These are phyloP conservation scores for Acanthamoeba royreba DNA, from an alignment of 208 protist genomes.

Conservation along the genomic window DNA sequence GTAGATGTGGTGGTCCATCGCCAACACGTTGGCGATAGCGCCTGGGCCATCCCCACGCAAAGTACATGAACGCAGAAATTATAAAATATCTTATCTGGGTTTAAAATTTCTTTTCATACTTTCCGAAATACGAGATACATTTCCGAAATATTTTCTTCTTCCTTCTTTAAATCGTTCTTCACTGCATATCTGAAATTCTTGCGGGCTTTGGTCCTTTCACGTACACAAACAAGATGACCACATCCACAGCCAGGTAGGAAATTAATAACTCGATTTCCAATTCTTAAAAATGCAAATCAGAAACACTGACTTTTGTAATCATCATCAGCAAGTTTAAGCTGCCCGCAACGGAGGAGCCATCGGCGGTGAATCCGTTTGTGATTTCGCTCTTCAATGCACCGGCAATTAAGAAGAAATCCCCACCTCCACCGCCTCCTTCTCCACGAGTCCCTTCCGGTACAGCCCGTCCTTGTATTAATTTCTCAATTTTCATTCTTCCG, in stretches of 20 bases:
- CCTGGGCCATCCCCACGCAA: slow-evolving; percentile 1
- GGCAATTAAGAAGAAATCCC: background rate
- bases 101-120: background rate
- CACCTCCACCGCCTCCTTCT: background rate
- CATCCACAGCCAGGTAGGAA: background rate
- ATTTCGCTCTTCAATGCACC: background rate
- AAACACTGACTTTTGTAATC: too few species aligned
- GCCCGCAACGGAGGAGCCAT: background rate
- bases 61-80: background rate
- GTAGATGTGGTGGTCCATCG: background rate
- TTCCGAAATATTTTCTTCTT: background rate
- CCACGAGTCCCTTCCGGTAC: background rate
- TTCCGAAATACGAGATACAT: background rate
- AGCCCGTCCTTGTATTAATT: background rate
- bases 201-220: too few species aligned
- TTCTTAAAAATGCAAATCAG: too few species aligned
- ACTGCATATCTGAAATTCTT: too few species aligned
- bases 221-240: background rate
- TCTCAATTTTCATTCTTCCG: background rate
- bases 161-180: too few species aligned
- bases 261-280: background rate
- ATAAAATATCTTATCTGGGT: background rate
- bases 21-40: background rate
- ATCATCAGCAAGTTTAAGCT: background rate
- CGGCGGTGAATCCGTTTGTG: background rate